Base-by-base conservation (phyloP, 2,329 filamentous ascomycete genomes). In the Talaromyces sp. region DNA sequence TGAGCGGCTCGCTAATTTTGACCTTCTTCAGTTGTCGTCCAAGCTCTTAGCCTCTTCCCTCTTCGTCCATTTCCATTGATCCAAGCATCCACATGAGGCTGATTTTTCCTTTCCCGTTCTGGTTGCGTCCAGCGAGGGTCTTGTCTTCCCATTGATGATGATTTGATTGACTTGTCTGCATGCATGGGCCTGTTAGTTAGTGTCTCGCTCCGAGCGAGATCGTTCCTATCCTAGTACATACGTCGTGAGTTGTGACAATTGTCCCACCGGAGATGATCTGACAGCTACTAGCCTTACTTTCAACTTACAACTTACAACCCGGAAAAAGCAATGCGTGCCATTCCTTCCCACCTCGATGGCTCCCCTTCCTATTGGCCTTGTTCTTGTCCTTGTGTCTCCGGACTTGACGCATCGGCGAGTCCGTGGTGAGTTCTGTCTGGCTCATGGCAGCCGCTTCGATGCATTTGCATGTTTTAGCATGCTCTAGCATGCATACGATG, bases 1-100 rank as follows among this genome's bases (percentile, higher is more conserved):
- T 36, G 53, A 56, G 36, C 61, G n/a, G 64, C 64, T 65, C 64
- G 64, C 64, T 65, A 65, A 60, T 61, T 65, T 65, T 62, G 64
- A 51, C 64, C 58, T 43, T 58, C 49, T 56, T 63, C 61, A 63
- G 61, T 43, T 17, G 27, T 45, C 25, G 56, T 59, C 56, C 34
- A 34, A 36, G n/a, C 31, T 58, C 54, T 38, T 34, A 11, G n/a
- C 17, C 22, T 22, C 27, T 11, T 36, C 17, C n/a, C 19, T 15
- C 36, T 29, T 38, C 13, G n/a, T 40, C 54, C 34, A n/a, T n/a
- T n/a, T n/a, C n/a, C n/a, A n/a, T n/a, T n/a, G n/a, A n/a, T n/a
- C n/a, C n/a, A 29, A 29, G 34, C 31, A n/a, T 38, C 56, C 56
- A 56, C 53, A 56, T 59, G 56, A 59, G 56, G 38, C 56, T 59